A percentile compares a stretch with the other conserved stretches of the same genome.
Conservation (phyloP, 257 asterid genomes). For the Primulina eburnea region DNA sequence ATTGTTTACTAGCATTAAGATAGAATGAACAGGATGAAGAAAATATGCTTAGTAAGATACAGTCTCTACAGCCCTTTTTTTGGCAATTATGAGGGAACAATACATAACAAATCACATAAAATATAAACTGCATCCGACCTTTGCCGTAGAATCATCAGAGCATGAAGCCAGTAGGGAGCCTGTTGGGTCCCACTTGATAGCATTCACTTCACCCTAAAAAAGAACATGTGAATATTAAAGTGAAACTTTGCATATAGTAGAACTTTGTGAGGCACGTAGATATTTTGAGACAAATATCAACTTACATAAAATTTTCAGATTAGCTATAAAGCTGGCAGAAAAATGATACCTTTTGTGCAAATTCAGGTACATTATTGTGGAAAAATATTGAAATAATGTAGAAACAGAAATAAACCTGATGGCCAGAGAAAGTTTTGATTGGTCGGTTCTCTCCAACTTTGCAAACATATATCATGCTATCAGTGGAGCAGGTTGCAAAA, state of each 20-base stretch:
- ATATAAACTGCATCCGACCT: conserved; percentile 48
- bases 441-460: conserved; percentile 91
- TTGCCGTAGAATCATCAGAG: conserved; percentile 93
- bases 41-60: conserved; percentile 4
- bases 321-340: background rate
- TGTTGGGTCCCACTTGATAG: conserved; percentile 99
- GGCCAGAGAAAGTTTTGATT: conserved; percentile 72
- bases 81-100: conserved; percentile 5
- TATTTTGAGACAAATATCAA: background rate
- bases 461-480: conserved; percentile 90
- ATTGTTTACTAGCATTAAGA: conserved; percentile 18
- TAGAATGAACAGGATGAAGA: conserved; percentile 8
- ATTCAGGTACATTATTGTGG: conserved; percentile 17
- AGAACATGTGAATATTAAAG: conserved; percentile 26
- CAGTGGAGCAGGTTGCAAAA: conserved; percentile 98
- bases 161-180: conserved; percentile 89
- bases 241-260: background rate
- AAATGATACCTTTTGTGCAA: conserved; percentile 15
- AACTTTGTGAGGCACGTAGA: background rate
- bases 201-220: conserved; percentile 88
- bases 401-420: conserved; percentile 55
- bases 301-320: background rate
- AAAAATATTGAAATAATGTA: background rate
- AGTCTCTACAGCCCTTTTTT: conserved; percentile 1
- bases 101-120: conserved; percentile 12